Percentiles rank a stretch among this genome's conserved stretches.
phyloP scores from a whole-genome alignment of 345 rosid species.

The Salix exigua region DNA sequence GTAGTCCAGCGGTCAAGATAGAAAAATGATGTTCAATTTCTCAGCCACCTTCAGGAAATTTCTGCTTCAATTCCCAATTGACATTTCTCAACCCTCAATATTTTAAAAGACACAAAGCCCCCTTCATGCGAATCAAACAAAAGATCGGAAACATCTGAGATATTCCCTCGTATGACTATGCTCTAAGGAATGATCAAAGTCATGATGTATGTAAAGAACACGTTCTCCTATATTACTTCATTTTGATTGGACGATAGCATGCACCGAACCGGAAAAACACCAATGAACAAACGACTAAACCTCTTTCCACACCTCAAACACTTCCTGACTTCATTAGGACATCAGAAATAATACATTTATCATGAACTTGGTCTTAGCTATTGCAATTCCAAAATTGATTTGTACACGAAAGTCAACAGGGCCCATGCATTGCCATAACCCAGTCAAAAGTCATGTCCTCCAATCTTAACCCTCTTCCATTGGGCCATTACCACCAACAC shows the following conservation, averaged over 20 bases:
- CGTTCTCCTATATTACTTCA: no score
- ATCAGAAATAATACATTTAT: no score
- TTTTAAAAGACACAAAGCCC: background rate
- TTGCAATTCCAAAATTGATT: no score
- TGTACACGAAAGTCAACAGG: background rate
- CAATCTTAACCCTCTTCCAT: background rate
- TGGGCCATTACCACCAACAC: background rate
- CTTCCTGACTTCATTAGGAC: no score
- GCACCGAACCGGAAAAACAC: background rate
- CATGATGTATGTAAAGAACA: no score
- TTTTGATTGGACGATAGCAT: no score
- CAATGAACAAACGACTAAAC: no score
- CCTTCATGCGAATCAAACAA: no score
- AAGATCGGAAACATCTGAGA: background rate
- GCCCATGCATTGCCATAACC: background rate
- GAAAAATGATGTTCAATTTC: background rate
- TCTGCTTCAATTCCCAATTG: background rate
- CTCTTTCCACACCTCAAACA: no score
- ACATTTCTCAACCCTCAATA: background rate
- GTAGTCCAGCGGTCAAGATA: background rate
- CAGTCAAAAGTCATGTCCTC: background rate
- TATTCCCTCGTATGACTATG: background rate
- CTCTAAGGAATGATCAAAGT: no score
- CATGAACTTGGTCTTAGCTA: no score
- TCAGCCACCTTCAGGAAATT: background rate